Conservation (phyloP, 176 grass and related monocot genomes). For the Rhipidocladum racemiflorum region DNA sequence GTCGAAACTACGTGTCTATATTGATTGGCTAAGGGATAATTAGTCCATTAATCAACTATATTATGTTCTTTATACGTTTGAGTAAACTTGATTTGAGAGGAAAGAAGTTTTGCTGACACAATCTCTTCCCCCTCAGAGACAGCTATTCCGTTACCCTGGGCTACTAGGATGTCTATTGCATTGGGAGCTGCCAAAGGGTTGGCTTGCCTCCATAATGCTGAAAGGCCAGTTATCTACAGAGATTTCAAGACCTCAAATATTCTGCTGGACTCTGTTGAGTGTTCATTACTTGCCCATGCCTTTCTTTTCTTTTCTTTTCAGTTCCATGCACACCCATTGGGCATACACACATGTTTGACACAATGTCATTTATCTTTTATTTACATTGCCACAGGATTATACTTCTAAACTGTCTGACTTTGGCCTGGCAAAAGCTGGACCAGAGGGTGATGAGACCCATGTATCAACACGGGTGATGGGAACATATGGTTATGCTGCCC, state of each 20-base stretch:
- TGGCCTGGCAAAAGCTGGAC: conserved; percentile 96
- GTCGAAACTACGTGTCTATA: background rate
- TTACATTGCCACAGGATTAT: conserved; percentile 71
- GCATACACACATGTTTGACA: conserved; percentile 2
- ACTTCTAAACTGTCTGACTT: conserved; percentile 94
- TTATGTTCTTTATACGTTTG: background rate
- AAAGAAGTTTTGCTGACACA: background rate
- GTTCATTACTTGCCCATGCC: conserved; percentile 21
- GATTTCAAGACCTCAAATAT: conserved; percentile 99
- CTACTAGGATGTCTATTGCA: conserved; percentile 96
- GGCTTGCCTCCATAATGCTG: conserved; percentile 91
- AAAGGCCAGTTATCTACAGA: conserved; percentile 92
- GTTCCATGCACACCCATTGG: background rate
- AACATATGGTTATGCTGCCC: conserved; percentile 97
- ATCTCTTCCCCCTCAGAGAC: conserved; percentile 51
- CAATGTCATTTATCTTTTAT: conserved; percentile 23
- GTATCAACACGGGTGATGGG: conserved; percentile 98
- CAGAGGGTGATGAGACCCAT: conserved; percentile 97
- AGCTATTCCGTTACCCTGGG: conserved; percentile 72
- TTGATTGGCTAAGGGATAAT: conserved; percentile 3
- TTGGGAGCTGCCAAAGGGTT: conserved; percentile 95
- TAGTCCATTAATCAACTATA: background rate
- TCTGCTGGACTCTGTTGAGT: conserved; percentile 90
- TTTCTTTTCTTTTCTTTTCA: conserved; percentile 20
- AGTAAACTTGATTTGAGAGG: conserved; percentile 4